phyloP scores from a whole-genome alignment of 2,329 filamentous ascomycete genomes.

The Aspergillus sp. region DNA sequence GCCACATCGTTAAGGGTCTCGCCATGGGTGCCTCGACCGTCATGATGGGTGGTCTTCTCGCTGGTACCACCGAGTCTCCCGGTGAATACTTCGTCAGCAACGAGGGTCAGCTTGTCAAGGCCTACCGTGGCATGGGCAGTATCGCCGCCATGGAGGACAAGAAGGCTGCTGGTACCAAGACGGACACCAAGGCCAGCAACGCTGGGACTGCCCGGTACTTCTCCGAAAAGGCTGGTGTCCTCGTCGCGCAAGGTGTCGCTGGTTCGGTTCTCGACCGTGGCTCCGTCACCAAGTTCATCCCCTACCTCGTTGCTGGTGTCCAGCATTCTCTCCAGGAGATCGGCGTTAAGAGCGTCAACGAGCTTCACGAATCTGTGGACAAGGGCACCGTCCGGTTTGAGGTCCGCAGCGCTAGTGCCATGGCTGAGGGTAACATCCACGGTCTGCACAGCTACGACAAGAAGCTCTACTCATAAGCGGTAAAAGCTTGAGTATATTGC shows the following conservation, averaged over 20 bases:
- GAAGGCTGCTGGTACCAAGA: conserved; percentile 76
- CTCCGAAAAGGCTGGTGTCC: conserved; percentile 89
- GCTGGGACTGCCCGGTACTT: conserved; percentile 98
- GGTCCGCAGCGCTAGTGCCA: conserved; percentile 87
- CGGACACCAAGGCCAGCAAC: conserved; percentile 70
- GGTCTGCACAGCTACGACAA: conserved; percentile 98
- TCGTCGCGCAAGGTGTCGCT: conserved; percentile 95
- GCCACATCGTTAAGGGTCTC: conserved; percentile 98
- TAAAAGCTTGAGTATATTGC: conserved; percentile 10
- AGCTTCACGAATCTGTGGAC: conserved; percentile 72
- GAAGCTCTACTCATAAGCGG: conserved; percentile 86
- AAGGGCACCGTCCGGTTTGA: conserved; percentile 84
- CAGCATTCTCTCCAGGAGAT: conserved; percentile 98
- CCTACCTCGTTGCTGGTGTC: conserved; percentile 90
- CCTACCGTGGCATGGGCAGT: conserved; percentile 97
- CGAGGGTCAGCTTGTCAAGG: conserved; percentile 97
- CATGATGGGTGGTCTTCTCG: conserved; percentile 99
- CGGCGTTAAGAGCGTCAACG: conserved; percentile 75
- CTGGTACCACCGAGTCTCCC: conserved; percentile 95
- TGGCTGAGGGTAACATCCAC: conserved; percentile 95
- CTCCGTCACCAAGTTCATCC: conserved; percentile 90
- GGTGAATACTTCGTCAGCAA: conserved; percentile 95
- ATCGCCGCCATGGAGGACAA: conserved; percentile 99
- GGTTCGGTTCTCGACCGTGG: conserved; percentile 62
- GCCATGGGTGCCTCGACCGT: conserved; percentile 90